Conservation (phyloP, 495 filamentous ascomycete species). For the Aspergillus baeticus region DNA sequence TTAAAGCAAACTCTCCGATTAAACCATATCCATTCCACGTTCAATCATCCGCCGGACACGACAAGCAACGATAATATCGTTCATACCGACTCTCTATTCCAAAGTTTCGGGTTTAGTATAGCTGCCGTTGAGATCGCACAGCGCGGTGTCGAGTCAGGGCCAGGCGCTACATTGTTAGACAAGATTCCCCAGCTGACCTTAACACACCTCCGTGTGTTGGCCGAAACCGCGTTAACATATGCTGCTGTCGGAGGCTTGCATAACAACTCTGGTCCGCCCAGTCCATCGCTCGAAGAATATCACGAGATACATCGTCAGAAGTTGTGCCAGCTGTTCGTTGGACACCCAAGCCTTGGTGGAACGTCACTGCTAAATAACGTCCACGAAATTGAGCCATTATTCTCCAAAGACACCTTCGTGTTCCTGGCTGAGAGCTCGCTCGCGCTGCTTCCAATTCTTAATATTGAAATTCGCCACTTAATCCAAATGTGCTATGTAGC, state of each 20-base stretch:
- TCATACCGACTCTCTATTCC: constrained; percentile 67
- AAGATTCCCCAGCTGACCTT: constrained; percentile 78
- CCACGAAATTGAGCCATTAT: constrained; percentile 61
- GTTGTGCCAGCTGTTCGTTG: constrained; percentile 73
- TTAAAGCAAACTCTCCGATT: constrained; percentile 72
- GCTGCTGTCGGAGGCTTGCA: constrained; percentile 71
- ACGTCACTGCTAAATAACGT: constrained; percentile 41
- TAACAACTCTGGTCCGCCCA: constrained; percentile 51
- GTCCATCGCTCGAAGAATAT: constrained; percentile 62
- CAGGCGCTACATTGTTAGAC: constrained; percentile 74
- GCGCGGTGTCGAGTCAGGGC: constrained; percentile 76
- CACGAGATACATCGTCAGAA: constrained; percentile 68
- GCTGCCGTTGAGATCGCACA: constrained; percentile 89
- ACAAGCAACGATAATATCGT: constrained; percentile 50
- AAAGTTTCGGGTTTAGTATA: constrained; percentile 82
- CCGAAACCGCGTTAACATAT: constrained; percentile 85
- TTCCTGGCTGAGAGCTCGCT: constrained; percentile 77
- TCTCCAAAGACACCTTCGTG: constrained; percentile 78
- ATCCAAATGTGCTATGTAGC: constrained; percentile 88
- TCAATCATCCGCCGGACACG: constrained; percentile 39
- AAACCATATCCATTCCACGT: constrained; percentile 63
- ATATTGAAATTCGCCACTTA: constrained; percentile 77
- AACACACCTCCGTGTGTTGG: constrained; percentile 85
- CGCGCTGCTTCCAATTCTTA: constrained; percentile 67
- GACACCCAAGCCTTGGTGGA: constrained; percentile 44